Base-by-base conservation (phyloP, 208 protist species). In the Wallacemonas sp. region DNA sequence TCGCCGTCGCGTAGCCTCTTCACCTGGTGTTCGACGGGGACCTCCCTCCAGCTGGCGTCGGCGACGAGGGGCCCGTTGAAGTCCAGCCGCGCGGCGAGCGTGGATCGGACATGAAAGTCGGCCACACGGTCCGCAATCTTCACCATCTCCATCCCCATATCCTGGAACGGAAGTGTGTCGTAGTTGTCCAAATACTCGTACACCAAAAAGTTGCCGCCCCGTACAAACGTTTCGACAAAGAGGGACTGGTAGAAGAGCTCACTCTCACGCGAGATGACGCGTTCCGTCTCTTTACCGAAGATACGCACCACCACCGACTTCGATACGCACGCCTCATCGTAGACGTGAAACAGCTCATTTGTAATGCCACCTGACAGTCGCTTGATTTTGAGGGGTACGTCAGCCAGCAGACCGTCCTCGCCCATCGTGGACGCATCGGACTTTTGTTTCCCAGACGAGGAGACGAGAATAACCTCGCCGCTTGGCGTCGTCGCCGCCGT, bases 211-310 rank as follows among this genome's bases (percentile, higher is more conserved):
- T 96, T 96, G 12, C 30, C 47, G 12, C 87, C 90, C 24, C 83
- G 81, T 4, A 87, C 81, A 65, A 88, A 90, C 16, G 90, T 96
- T 1, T 70, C 67, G 21, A 96, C 67, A 67, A 94, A 94, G 54
- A 92, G 74, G 8, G 85, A 92, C 76, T 96, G 90, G 61, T 94
- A 96, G 68, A 96, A 96, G 21, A 93, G 78, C 72, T 96, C 90
- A 57, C 85, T 93, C 63, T 93, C 86, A 30, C 90, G 85, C 17
- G 86, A 93, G 34, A 96, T 92, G 26, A 96, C 85, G 34, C 87
- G 85, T 46, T 96, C 83, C 19, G 90, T 96, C 56, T 96, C 90
- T 70, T 92, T 96, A 24, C 90, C 90, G 66, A 90, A 96, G 21
- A 94, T 81, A 23, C 90, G 90, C 49, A 96, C 71, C 41, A 96